Base-by-base conservation (phyloP, 306 rosid genomes). In the Rosa multiflora region DNA sequence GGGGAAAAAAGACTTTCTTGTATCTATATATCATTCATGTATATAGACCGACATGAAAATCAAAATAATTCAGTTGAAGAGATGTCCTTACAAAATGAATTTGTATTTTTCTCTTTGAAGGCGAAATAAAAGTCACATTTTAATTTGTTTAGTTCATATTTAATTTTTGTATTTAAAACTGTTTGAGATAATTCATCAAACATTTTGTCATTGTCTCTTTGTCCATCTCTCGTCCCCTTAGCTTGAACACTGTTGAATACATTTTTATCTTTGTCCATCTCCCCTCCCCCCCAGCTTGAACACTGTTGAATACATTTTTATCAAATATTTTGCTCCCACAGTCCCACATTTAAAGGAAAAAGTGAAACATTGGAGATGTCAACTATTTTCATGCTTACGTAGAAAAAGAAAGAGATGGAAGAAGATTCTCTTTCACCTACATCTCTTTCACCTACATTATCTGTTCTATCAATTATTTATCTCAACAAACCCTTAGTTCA, bases 1-100 rank as follows among this genome's bases (percentile, higher is more conserved):
- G 59, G n/a, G 13, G 3, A 23, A 10, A 72, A 72, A 37, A 48
- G 62, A 58, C 75, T 44, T 70, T 67, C 70, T 74, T 80, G 79
- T 66, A 55, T 74, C 23, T 49, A 68, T 20, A 26, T 44, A 55
- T 20, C 18, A 67, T 8, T 26, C 23, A 53, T 53, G 17, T 48
- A 48, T 10, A 58, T 9, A 3, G 17, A 23, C 6, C 11, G 66
- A 59, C 17, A 23, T 32, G 13, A 10, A 29, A 67, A 51, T 32
- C 7, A n/a, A 51, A 51, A n/a, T 21, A 13, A 15, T 12, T 5
- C 46, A 39, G 32, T 11, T 1, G 47, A 55, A n/a, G n/a, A 40
- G 52, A 48, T 3, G 0, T 12, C 52, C 10, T 2, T 48, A 48
- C 5, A 1, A n/a, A 56, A 1, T 3, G 5, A 20, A 8, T 10